phyloP scores from a whole-genome alignment of 441 rosid species.

The Adansonia madagascariensis region DNA sequence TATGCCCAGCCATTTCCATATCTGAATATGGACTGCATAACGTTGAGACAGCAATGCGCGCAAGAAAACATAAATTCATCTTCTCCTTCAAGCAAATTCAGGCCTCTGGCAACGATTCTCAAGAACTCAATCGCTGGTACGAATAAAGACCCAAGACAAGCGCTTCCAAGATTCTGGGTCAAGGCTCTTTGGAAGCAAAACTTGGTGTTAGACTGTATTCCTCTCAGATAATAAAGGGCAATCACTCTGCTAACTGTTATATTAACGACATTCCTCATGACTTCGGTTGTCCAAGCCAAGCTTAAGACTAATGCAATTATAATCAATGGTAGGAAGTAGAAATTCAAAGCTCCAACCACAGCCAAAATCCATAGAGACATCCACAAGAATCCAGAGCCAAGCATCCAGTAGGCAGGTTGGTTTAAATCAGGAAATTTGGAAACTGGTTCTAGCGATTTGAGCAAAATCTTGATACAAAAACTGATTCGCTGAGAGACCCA shows the following conservation, averaged over 20 bases:
- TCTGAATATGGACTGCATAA: conserved; percentile 75
- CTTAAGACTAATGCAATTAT: conserved; percentile 60
- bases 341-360: conserved; percentile 82
- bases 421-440: conserved; percentile 76
- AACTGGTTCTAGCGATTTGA: conserved; percentile 67
- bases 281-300: conserved; percentile 86
- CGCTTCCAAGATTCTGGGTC: conserved; percentile 84
- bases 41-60: conserved; percentile 86
- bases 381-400: conserved; percentile 87
- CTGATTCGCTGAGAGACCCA: conserved; percentile 69
- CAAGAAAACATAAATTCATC: conserved; percentile 98
- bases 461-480: conserved; percentile 66
- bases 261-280: conserved; percentile 90
- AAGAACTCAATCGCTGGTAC: conserved; percentile 87
- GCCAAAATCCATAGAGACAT: conserved; percentile 93
- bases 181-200: conserved; percentile 88
- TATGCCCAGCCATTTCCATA: conserved; percentile 94
- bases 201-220: conserved; percentile 79
- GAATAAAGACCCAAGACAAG: conserved; percentile 88
- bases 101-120: conserved; percentile 76
- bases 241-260: conserved; percentile 81
- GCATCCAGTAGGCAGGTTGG: conserved; percentile 78
- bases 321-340: conserved; percentile 54
- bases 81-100: conserved; percentile 93
- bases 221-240: conserved; percentile 81